Conservation (phyloP, 495 filamentous ascomycete genomes). For the Hypoxylon intermedium region DNA sequence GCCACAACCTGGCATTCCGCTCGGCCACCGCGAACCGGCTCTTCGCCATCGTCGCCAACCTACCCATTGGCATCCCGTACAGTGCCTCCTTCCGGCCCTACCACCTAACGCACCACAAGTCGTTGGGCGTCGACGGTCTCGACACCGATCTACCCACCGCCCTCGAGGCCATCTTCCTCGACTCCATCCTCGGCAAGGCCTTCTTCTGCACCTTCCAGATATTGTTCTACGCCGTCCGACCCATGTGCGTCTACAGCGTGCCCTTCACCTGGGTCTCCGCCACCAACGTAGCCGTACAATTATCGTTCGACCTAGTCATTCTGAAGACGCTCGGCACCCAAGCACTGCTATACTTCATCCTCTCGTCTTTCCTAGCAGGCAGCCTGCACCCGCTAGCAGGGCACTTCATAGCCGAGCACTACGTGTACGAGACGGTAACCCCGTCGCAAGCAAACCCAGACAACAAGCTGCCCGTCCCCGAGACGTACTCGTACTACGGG, state of each 20-base stretch:
- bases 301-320: constrained; percentile 78
- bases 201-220: constrained; percentile 99
- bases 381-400: constrained; percentile 93
- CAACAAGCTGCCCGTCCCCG: constrained; percentile 72
- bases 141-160: constrained; percentile 96
- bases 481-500: constrained; percentile 98
- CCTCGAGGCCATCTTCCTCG: constrained; percentile 89
- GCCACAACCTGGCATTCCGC: constrained; percentile 94
- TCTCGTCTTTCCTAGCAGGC: constrained; percentile 91
- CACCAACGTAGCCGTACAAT: constrained; percentile 77
- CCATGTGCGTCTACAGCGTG: constrained; percentile 90
- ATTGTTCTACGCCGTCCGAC: constrained; percentile 98
- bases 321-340: constrained; percentile 60
- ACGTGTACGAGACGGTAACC: constrained; percentile 82
- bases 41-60: constrained; percentile 89
- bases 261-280: constrained; percentile 86
- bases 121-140: constrained; percentile 92
- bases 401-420: constrained; percentile 99
- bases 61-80: constrained; percentile 95
- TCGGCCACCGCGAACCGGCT: constrained; percentile 83
- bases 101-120: constrained; percentile 99
- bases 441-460: constrained; percentile 65
- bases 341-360: constrained; percentile 77
- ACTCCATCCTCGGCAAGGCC: constrained; percentile 95
- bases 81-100: constrained; percentile 97